Base-by-base conservation (phyloP, 1,284 basidiomycete genomes). In the Boletus holoroseus region DNA sequence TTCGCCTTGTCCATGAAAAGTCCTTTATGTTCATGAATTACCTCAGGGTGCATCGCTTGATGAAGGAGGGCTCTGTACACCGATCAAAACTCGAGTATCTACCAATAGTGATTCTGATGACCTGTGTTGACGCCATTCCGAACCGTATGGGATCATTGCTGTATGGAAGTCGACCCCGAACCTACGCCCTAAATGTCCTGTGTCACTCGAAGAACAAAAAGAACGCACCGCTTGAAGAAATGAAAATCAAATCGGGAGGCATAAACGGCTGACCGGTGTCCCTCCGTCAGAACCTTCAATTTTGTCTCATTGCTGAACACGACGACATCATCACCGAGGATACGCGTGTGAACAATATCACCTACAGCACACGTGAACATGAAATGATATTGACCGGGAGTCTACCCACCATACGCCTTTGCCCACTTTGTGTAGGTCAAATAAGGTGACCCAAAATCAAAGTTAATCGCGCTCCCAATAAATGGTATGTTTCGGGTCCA, bases 101-200 rank as follows among this genome's bases (percentile, higher is more conserved):
- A 8, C 13, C 16, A 9, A 15, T 5, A 13, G 7, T 35, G 30
- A 35, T n/a, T 48, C 8, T 27, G 18, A 13, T 34, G 31, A 48
- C 47, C 47, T 48, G 30, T 49, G 47, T 24, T 49, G 47, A 37
- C 47, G 47, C 47, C 47, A 49, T 36, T 49, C 47, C n/a, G 41
- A 12, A 11, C 42, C 27, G 12, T 49, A 49, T n/a, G 47, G 41
- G n/a, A 49, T 45, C 47, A 49, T 49, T 16, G 47, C 47, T 7
- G 47, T 49, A 30, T 49, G 47, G 43, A 49, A 49, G 27, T 49
- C 47, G 27, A 49, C 26, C 7, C 47, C 47, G 27, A 49, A 49
- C 6, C 47, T 49, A 36, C 13, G 11, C 12, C 15, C 42, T 44
- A 7, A 36, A 24, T 24, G 12, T 43, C 28, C 15, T 22, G 18